Percentiles rank a stretch among this genome's conserved stretches.
Conservation (phyloP, 2,329 filamentous ascomycete genomes). For the Fusarium oxysporum region DNA sequence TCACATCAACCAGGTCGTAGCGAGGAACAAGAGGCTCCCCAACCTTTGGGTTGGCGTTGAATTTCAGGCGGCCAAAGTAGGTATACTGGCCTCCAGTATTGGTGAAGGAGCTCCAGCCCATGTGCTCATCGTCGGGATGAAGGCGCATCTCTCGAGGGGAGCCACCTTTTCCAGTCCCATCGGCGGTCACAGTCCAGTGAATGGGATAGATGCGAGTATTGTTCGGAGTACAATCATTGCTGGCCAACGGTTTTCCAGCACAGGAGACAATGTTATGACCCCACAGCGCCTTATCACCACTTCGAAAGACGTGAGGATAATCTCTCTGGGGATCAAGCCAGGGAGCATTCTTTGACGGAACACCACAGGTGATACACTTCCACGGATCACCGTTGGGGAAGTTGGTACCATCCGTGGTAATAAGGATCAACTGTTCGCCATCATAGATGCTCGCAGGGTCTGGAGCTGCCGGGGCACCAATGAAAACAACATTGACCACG, state of each 20-base stretch:
- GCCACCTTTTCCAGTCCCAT: slow-evolving; percentile 48
- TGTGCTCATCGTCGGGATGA: slow-evolving; percentile 58
- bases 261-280: slow-evolving; percentile 55
- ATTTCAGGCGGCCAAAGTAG: slow-evolving; percentile 55
- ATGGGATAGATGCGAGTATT: slow-evolving; percentile 19
- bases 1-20: not conserved
- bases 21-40: not conserved
- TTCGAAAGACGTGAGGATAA: slow-evolving; percentile 58
- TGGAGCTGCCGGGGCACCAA: slow-evolving; percentile 55
- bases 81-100: slow-evolving; percentile 39
- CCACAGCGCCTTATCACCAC: slow-evolving; percentile 52
- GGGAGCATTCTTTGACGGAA: slow-evolving; percentile 49
- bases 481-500: slow-evolving; percentile 53
- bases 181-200: slow-evolving; percentile 31
- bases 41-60: slow-evolving; percentile 51
- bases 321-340: slow-evolving; percentile 41
- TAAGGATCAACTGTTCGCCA: slow-evolving; percentile 51
- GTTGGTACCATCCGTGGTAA: slow-evolving; percentile 55
- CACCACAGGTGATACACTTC: slow-evolving; percentile 60
- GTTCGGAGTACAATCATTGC: slow-evolving; percentile 8
- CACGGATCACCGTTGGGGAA: slow-evolving; percentile 59
- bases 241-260: slow-evolving; percentile 47
- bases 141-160: slow-evolving; percentile 56
- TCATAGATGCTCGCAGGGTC: slow-evolving; percentile 52
- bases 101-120: slow-evolving; percentile 56